A percentile compares a stretch with the other conserved stretches of the same genome.
These are phyloP conservation scores for Arabidopsis lyrata DNA, from an alignment of 441 rosid species.

Conservation along the genomic window DNA sequence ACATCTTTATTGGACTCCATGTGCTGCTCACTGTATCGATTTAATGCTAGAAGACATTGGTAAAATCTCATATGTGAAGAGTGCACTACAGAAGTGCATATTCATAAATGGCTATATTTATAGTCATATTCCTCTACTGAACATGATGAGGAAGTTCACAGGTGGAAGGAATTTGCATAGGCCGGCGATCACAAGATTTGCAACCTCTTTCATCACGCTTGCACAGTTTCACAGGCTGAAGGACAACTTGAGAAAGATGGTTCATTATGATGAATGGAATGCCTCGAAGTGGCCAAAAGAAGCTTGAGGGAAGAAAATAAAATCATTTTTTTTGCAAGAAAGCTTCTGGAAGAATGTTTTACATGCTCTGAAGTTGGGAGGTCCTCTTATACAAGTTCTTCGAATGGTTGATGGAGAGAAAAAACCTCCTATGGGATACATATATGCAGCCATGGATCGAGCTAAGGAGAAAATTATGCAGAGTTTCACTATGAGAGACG, in stretches of 20 bases:
- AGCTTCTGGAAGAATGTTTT: background rate
- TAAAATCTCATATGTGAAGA: background rate
- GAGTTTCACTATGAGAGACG: background rate
- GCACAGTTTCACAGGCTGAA: background rate
- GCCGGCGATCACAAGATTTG: background rate
- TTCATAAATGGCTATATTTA: background rate
- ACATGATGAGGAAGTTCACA: constrained; percentile 1
- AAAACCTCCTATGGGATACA: background rate
- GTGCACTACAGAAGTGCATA: background rate
- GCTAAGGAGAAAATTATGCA: background rate
- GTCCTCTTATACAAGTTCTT: background rate
- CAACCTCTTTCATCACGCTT: background rate
- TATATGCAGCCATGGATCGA: background rate
- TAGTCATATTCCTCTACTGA: background rate
- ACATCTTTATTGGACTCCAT: background rate
- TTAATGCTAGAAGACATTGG: background rate
- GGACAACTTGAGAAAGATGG: background rate
- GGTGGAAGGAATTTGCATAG: background rate
- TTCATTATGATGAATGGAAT: background rate
- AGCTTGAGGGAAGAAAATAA: background rate
- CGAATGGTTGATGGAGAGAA: background rate
- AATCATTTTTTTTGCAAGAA: background rate
- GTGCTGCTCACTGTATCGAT: background rate
- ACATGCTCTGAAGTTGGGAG: background rate
- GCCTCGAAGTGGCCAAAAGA: background rate